A percentile compares a stretch with the other conserved stretches of the same genome.
These are phyloP conservation scores for Peribolospora kevripleyi DNA, from an alignment of 768 basidiomycete genomes.

Conservation along the genomic window DNA sequence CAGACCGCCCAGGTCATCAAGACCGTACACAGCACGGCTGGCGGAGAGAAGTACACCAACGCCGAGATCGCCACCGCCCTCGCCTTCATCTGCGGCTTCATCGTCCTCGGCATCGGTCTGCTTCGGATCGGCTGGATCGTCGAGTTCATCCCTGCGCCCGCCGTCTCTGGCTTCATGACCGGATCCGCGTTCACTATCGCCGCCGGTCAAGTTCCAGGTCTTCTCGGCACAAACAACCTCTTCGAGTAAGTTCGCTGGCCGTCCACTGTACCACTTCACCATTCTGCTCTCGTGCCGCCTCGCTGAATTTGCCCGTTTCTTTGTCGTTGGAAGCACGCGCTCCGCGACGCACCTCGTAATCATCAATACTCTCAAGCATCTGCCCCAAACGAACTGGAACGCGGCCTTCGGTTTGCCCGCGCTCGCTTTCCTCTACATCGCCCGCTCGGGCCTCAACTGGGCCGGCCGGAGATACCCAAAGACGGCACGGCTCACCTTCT, in stretches of 20 bases:
- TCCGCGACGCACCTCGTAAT: conserved; percentile 64
- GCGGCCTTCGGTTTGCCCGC: conserved; percentile 53
- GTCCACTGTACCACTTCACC: too few relatives aligned
- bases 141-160: conserved; percentile 66
- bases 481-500: conserved; percentile 47
- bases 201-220: conserved; percentile 59
- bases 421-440: conserved; percentile 31
- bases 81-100: conserved; percentile 71
- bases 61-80: conserved; percentile 62
- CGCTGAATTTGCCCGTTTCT: too few relatives aligned
- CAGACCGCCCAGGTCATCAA: conserved; percentile 27
- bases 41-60: conserved; percentile 27
- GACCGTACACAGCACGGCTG: conserved; percentile 25
- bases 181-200: conserved; percentile 89
- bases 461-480: conserved; percentile 37
- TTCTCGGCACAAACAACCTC: conserved; percentile 27
- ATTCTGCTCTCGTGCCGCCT: too few relatives aligned
- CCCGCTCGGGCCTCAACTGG: conserved; percentile 34
- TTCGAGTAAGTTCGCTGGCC: conserved; percentile 3
- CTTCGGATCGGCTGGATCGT: conserved; percentile 80
- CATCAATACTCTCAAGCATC: conserved; percentile 72
- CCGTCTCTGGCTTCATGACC: conserved; percentile 57
- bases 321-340: conserved; percentile 35
- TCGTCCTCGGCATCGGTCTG: conserved; percentile 69
- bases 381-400: conserved; percentile 35